Evolutionary conservation across 768 basidiomycete genomes (phyloP).

Genomic region (Auricularia cornea): DNA sequence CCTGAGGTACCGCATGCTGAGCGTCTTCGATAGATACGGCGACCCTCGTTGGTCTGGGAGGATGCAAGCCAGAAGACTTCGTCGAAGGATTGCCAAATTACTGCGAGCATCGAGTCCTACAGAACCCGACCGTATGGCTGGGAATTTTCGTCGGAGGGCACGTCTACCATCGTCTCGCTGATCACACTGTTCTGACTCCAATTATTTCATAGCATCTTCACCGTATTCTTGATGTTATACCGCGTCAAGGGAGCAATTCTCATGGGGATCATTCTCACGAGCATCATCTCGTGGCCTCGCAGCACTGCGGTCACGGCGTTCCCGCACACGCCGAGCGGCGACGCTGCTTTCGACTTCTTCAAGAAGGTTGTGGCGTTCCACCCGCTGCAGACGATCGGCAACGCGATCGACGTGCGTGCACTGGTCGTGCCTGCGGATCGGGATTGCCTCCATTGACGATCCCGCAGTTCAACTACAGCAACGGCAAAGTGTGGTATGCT

Average conservation of each 20-base stretch:
- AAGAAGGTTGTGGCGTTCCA: slow-evolving; percentile 76
- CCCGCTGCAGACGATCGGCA: slow-evolving; percentile 50
- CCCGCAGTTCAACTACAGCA: slow-evolving; percentile 19
- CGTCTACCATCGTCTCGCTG: slow-evolving; percentile 12
- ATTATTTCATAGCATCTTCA: slow-evolving; percentile 45
- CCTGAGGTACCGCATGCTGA: background rate
- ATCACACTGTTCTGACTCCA: background rate
- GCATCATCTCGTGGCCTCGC: slow-evolving; percentile 85
- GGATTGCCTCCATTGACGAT: background rate
- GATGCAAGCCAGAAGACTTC: slow-evolving; percentile 55
- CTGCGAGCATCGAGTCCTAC: slow-evolving; percentile 57
- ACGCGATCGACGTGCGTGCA: slow-evolving; percentile 52
- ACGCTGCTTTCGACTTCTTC: slow-evolving; percentile 75
- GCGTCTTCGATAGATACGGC: slow-evolving; percentile 27
- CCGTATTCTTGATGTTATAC: slow-evolving; percentile 74
- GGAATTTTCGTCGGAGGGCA: slow-evolving; percentile 80
- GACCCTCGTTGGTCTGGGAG: slow-evolving; percentile 69
- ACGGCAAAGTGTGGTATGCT: slow-evolving; percentile 79
- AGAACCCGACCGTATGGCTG: slow-evolving; percentile 77
- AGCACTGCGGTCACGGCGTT: slow-evolving; percentile 73
- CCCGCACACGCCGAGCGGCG: slow-evolving; percentile 59
- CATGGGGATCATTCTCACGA: slow-evolving; percentile 75
- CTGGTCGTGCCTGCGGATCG: background rate
- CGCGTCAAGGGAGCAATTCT: slow-evolving; percentile 77
- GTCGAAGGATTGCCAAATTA: slow-evolving; percentile 41